Evolutionary conservation across 148 eudicot genomes (phyloP).

Genomic region (Amaranthus cruentus): DNA sequence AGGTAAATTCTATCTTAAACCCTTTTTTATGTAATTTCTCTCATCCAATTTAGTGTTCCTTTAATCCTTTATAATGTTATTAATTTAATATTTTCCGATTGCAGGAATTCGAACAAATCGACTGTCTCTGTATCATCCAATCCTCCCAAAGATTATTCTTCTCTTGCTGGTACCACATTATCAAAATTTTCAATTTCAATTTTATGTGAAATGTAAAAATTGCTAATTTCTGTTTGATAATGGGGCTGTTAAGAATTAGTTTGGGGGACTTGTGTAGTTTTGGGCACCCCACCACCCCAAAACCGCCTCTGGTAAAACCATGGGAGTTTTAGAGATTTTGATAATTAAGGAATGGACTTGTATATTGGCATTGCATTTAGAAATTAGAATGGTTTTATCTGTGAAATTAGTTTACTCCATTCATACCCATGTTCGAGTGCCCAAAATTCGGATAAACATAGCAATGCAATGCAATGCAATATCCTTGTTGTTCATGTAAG

Average conservation of each 20-base stretch:
- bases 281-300: too few species aligned
- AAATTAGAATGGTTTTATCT: too few species aligned
- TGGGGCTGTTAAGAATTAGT: too few species aligned
- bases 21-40: background rate
- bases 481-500: background rate
- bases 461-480: background rate
- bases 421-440: too few species aligned
- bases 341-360: too few species aligned
- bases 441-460: background rate
- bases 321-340: too few species aligned
- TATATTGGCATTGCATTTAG: too few species aligned
- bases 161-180: conserved; percentile 9
- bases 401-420: too few species aligned
- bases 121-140: conserved; percentile 34
- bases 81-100: background rate
- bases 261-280: too few species aligned
- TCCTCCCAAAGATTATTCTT: conserved; percentile 31
- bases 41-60: background rate
- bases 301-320: too few species aligned
- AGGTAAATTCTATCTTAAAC: conserved; percentile 20
- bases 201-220: background rate
- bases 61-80: background rate
- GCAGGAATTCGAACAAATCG: conserved; percentile 31
- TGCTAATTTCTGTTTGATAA: too few species aligned
- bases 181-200: background rate